phyloP scores from a whole-genome alignment of 1,139 yeast species.

The Suzukiozyma palmioleophila region DNA sequence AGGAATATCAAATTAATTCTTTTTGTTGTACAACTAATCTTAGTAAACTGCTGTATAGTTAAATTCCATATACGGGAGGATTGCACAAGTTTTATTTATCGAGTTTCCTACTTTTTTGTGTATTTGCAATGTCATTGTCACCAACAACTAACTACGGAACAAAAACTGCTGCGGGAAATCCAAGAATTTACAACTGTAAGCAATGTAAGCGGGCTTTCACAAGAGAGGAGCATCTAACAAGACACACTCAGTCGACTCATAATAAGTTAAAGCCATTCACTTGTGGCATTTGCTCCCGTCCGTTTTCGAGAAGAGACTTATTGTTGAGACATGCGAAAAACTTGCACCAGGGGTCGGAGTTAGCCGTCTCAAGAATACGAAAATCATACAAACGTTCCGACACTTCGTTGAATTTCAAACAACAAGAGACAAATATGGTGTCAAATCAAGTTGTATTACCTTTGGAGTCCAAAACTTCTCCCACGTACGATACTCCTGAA shows the following conservation, averaged over 20 bases:
- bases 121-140: background rate
- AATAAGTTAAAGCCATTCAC: slow-evolving; percentile 51
- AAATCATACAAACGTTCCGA: slow-evolving; percentile 30
- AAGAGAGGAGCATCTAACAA: slow-evolving; percentile 44
- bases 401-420: slow-evolving; percentile 4
- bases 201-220: slow-evolving; percentile 46
- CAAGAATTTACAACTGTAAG: slow-evolving; percentile 39
- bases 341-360: slow-evolving; percentile 67
- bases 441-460: background rate
- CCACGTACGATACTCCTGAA: slow-evolving; percentile 25
- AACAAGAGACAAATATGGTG: background rate
- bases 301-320: slow-evolving; percentile 89
- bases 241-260: slow-evolving; percentile 44
- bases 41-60: too few relatives aligned
- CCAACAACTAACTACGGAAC: slow-evolving; percentile 29
- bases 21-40: too few relatives aligned
- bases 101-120: background rate
- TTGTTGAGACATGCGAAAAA: slow-evolving; percentile 92
- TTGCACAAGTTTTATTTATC: too few relatives aligned
- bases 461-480: slow-evolving; percentile 1
- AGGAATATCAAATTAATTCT: too few relatives aligned
- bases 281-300: slow-evolving; percentile 92
- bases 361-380: slow-evolving; percentile 43
- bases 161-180: slow-evolving; percentile 43
- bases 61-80: too few relatives aligned